Conservation (phyloP, 306 rosid species). For the Astragalus membranaceus region DNA sequence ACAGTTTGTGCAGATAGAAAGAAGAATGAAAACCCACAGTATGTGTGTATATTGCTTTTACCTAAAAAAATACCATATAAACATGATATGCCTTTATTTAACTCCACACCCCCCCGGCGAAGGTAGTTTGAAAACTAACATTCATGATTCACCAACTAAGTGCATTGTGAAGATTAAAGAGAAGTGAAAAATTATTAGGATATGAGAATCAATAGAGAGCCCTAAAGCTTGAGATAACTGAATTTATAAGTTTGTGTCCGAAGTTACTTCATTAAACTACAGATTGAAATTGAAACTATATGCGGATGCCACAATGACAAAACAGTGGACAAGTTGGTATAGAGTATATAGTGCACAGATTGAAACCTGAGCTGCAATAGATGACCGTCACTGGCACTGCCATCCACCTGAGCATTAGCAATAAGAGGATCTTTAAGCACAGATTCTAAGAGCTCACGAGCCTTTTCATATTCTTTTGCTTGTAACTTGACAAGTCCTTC, state of each 20-base stretch:
- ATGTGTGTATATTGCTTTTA: neutral
- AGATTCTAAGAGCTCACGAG: constrained; percentile 70
- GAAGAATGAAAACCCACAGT: neutral
- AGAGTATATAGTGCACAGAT: neutral
- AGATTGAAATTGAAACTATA: neutral
- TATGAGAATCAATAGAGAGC: neutral
- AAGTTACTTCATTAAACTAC: neutral
- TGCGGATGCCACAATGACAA: constrained; percentile 3
- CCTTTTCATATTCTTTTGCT: constrained; percentile 77
- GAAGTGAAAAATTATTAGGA: neutral
- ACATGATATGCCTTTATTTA: neutral
- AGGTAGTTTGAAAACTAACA: constrained; percentile 5
- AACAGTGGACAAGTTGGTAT: neutral
- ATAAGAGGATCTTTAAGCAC: constrained; percentile 80
- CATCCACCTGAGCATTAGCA: constrained; percentile 65
- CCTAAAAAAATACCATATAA: neutral
- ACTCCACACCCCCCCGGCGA: neutral
- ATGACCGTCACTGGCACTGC: constrained; percentile 74
- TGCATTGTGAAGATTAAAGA: neutral
- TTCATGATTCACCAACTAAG: neutral
- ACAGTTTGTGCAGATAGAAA: neutral
- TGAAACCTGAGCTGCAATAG: constrained; percentile 86
- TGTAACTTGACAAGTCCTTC: constrained; percentile 86
- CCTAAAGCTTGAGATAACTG: neutral
- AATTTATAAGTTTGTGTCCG: neutral